Evolutionary conservation across 176 grass and related monocot species (phyloP), one percentile per base, ranked within the genome.

Genomic region (Chloris gayana): DNA sequence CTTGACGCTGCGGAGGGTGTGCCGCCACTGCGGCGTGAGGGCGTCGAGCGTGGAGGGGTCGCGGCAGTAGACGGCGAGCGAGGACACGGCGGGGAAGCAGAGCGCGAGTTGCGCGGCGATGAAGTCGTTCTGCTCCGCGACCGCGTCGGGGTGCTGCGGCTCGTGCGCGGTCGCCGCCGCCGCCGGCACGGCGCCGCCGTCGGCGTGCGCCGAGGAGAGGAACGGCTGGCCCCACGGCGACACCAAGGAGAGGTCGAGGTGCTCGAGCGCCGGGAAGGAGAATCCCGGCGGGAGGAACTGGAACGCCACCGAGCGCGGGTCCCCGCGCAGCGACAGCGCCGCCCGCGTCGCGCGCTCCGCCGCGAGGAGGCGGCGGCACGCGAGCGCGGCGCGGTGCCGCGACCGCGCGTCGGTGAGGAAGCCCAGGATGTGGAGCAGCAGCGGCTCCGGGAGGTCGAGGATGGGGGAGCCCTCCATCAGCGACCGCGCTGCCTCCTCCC

Each of bases 211-310:
- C n/a, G n/a, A n/a, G n/a, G 81, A 82, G 67, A 90, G 81, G 64
- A 91, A 80, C 8, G 84, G 78, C 15, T 91, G 91, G n/a, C 93
- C 97, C 97, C 97, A 99, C 7, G 93, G 97, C 38, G 97, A 99
- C 50, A 89, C 80, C 26, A 89, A 79, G 35, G 97, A 96, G 14
- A 99, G 88, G 82, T 99, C 93, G 86, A 99, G 97, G 14, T 64
- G 81, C 1, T 79, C 30, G 14, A 96, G 83, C n/a, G 85, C 75
- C 37, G 96, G 86, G 90, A 99, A 99, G 84, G 50, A 74, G 84
- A 95, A 95, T 44, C 26, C 73, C 15, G 26, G 85, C 18, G 75
- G 6, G 69, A 86, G 87, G 7, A 93, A 9, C 63, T 82, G 60
- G 79, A 78, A 86, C 18, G 8, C 22, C 18, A 19, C 34, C 38